A percentile compares a stretch with the other conserved stretches of the same genome.
phyloP scores from a whole-genome alignment of 202 grass and related monocot genomes.

The Zizania palustris region DNA sequence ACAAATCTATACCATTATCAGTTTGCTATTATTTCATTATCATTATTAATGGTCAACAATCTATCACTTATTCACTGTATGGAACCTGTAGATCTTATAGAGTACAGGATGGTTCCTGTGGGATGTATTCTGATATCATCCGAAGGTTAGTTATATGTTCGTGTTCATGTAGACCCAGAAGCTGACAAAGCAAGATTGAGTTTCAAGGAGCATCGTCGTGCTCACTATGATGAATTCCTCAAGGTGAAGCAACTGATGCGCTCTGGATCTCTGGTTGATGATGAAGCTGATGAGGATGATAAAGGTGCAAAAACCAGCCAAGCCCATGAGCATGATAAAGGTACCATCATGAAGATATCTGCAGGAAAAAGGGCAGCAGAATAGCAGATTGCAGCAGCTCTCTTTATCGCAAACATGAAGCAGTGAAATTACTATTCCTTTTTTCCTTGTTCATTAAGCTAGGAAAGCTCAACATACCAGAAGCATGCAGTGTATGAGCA shows the following conservation, averaged over 20 bases:
- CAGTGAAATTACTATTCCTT: conserved; percentile 3
- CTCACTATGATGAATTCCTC: conserved; percentile 81
- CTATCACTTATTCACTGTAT: not conserved
- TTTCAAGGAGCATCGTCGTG: conserved; percentile 91
- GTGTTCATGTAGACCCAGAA: conserved; percentile 62
- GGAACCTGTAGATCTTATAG: not conserved
- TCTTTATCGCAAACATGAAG: conserved; percentile 30
- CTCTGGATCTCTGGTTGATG: conserved; percentile 62
- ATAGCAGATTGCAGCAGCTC: no score
- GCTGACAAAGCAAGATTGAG: conserved; percentile 61
- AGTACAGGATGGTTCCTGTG: not conserved
- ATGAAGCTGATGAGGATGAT: conserved; percentile 48
- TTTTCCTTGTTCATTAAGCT: conserved; percentile 21
- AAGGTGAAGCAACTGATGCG: conserved; percentile 88
- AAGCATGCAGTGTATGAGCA: conserved; percentile 28
- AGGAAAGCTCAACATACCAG: not conserved
- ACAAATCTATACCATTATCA: no score
- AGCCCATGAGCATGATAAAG: conserved; percentile 2
- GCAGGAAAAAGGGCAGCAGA: not conserved
- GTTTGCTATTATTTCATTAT: not conserved
- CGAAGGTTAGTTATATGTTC: conserved; percentile 18
- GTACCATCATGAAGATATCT: no score
- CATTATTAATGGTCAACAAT: not conserved
- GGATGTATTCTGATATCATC: not conserved
- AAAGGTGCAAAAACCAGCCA: conserved; percentile 31